These are phyloP conservation scores for Solanum lignicaule DNA, from an alignment of 257 asterid genomes.

Conservation along the genomic window DNA sequence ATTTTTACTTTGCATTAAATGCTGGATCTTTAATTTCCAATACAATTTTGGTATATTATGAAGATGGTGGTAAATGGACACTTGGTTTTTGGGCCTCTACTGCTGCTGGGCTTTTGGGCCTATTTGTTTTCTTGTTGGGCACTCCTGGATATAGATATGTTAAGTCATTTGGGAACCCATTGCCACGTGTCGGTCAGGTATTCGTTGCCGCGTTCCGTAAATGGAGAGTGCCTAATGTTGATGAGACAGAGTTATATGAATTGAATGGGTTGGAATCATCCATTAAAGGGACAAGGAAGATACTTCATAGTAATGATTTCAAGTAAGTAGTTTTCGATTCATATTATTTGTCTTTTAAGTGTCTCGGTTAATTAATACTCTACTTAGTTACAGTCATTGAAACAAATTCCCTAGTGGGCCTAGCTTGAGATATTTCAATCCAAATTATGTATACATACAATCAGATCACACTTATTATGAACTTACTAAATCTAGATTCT, in stretches of 20 bases:
- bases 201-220: conserved; percentile 42
- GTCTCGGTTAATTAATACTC: background rate
- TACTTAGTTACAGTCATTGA: background rate
- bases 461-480: background rate
- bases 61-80: conserved; percentile 61
- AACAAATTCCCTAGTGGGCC: background rate
- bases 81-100: conserved; percentile 62
- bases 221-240: background rate
- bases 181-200: conserved; percentile 54
- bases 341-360: background rate
- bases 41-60: conserved; percentile 57
- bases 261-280: conserved; percentile 39
- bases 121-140: conserved; percentile 33
- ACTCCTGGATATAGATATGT: conserved; percentile 31
- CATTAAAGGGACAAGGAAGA: conserved; percentile 56
- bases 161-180: conserved; percentile 58
- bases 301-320: conserved; percentile 42
- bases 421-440: background rate
- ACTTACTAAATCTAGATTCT: background rate
- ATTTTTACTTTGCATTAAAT: conserved; percentile 69
- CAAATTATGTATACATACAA: background rate
- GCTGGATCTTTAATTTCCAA: conserved; percentile 61
- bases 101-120: conserved; percentile 33
- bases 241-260: conserved; percentile 31
- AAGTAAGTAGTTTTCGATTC: conserved; percentile 13